Conservation (phyloP, 257 asterid species). For the Anisodus acutangulus region DNA sequence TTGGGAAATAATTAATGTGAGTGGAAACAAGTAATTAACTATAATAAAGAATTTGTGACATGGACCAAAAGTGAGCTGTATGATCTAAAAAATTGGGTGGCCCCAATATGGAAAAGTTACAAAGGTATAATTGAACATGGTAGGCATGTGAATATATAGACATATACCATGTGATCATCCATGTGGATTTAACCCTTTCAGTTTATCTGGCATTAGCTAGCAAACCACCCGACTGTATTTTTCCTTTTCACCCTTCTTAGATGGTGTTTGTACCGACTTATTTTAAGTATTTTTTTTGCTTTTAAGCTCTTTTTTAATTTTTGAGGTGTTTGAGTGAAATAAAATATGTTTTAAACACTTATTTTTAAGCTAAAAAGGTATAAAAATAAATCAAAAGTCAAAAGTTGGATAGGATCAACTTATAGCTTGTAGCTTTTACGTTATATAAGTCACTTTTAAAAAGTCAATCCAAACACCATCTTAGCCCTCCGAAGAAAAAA, state of each 20-base stretch:
- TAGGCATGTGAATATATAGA: constrained; percentile 62
- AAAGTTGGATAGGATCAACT: too few species aligned
- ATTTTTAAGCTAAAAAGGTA: too few species aligned
- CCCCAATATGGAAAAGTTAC: constrained; percentile 54
- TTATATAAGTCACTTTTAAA: too few species aligned
- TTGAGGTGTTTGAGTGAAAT: too few species aligned
- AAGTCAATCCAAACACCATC: too few species aligned
- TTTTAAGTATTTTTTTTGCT: too few species aligned
- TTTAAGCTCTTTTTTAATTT: too few species aligned
- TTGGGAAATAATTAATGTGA: not conserved
- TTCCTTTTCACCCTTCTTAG: not conserved
- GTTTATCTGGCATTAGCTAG: constrained; percentile 43
- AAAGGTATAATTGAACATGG: constrained; percentile 71
- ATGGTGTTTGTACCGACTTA: too few species aligned
- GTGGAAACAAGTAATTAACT: not conserved
- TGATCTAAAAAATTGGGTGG: constrained; percentile 36
- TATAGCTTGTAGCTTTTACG: too few species aligned
- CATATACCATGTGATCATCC: constrained; percentile 43
- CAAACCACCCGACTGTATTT: constrained; percentile 42
- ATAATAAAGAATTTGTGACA: constrained; percentile 30
- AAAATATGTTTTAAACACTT: too few species aligned
- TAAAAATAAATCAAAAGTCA: too few species aligned
- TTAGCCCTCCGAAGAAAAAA: too few species aligned
- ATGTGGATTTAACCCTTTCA: constrained; percentile 49
- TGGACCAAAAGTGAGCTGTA: constrained; percentile 53